Conservation (phyloP, 2,329 filamentous ascomycete genomes). For the Nigrospora oryzae region DNA sequence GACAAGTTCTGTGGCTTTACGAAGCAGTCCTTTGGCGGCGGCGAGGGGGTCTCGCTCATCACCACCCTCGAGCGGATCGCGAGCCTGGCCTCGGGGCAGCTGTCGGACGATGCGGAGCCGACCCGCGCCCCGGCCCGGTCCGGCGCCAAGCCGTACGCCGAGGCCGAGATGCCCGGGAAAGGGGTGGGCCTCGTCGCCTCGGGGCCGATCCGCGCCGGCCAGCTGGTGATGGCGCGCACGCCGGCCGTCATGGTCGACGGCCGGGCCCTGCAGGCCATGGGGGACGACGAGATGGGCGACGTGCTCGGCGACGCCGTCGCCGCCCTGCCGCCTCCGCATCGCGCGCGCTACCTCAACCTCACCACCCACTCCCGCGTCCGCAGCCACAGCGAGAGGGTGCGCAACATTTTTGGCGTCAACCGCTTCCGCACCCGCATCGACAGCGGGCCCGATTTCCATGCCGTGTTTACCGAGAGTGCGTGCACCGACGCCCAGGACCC, state of each 20-base stretch:
- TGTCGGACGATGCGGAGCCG: background rate
- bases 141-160: conserved; percentile 7
- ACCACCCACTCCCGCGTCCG: conserved; percentile 13
- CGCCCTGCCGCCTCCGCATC: conserved; percentile 12
- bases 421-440: conserved; percentile 17
- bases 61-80: conserved; percentile 14
- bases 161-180: conserved; percentile 18
- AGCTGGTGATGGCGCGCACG: conserved; percentile 18
- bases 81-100: conserved; percentile 5
- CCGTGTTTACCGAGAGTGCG: conserved; percentile 21
- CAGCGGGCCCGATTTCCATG: conserved; percentile 17
- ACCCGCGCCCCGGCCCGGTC: too few relatives aligned
- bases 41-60: conserved; percentile 17
- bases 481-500: background rate
- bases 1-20: conserved; percentile 16
- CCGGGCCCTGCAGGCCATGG: conserved; percentile 11
- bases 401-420: conserved; percentile 22
- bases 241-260: conserved; percentile 23
- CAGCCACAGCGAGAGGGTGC: conserved; percentile 11
- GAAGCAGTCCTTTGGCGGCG: conserved; percentile 11
- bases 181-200: conserved; percentile 21
- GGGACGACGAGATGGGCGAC: conserved; percentile 8
- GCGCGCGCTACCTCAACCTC: conserved; percentile 15
- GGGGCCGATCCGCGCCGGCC: conserved; percentile 14
- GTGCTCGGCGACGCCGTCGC: conserved; percentile 16